Evolutionary conservation across 352 stramenopile genomes (phyloP).

Genomic region (Globisporangium apiculatum): DNA sequence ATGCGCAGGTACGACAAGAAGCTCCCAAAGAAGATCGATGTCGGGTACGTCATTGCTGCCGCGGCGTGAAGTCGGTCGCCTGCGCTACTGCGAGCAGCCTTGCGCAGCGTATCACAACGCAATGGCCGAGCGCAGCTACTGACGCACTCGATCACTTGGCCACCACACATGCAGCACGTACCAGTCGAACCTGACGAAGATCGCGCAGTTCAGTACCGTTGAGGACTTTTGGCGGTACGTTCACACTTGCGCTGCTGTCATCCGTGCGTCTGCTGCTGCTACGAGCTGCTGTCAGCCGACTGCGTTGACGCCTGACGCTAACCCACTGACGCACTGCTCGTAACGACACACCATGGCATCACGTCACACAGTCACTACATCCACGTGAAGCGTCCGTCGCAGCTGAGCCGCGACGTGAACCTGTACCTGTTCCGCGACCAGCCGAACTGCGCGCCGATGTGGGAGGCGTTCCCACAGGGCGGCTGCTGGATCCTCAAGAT

Average conservation of each 20-base stretch:
- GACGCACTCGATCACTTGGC: not conserved
- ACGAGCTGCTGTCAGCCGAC: too few species aligned
- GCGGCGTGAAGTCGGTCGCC: too few species aligned
- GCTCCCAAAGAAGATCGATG: constrained; percentile 86
- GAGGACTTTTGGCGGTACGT: constrained; percentile 90
- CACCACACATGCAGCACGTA: constrained; percentile 36
- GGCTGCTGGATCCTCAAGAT: constrained; percentile 95
- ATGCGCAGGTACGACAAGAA: constrained; percentile 93
- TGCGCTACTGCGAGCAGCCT: too few species aligned
- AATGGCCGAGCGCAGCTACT: not conserved
- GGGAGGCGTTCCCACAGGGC: constrained; percentile 89
- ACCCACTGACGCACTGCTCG: not conserved
- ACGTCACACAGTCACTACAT: constrained; percentile 71
- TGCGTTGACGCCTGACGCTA: not conserved
- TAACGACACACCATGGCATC: too few species aligned
- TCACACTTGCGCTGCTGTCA: not conserved
- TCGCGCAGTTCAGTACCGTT: constrained; percentile 87
- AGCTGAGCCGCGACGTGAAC: constrained; percentile 89
- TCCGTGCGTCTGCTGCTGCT: not conserved
- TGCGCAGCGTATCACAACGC: too few species aligned
- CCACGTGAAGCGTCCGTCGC: constrained; percentile 90
- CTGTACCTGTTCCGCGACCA: constrained; percentile 91
- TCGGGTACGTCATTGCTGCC: constrained; percentile 41
- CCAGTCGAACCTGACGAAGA: constrained; percentile 81
- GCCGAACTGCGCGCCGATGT: constrained; percentile 85